Conservation (phyloP, 331 rosid genomes). For the Pyracantha coccinea region DNA sequence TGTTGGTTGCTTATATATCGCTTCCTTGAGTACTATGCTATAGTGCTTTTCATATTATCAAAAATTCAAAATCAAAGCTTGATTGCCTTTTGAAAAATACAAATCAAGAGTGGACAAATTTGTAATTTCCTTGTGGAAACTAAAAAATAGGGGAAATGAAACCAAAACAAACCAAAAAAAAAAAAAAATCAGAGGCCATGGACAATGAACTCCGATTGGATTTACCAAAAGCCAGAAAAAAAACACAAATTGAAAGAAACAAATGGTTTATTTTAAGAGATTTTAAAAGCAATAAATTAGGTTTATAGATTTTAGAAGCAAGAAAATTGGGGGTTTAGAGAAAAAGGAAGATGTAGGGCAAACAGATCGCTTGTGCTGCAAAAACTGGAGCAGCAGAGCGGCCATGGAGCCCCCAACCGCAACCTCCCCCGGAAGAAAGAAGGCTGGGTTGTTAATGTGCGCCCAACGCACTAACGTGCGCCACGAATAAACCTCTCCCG, state of each 20-base stretch:
- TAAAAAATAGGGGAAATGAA: neutral
- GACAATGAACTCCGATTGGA: neutral
- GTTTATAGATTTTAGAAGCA: neutral
- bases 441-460: slow-evolving; percentile 35
- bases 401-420: slow-evolving; percentile 37
- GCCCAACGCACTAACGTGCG: neutral
- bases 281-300: neutral
- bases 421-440: slow-evolving; percentile 66
- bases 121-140: neutral
- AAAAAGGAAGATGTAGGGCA: slow-evolving; percentile 35
- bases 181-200: neutral
- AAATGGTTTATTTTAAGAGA: neutral
- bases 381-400: slow-evolving; percentile 36
- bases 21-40: too few relatives aligned
- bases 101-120: neutral
- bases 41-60: too few relatives aligned
- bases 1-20: too few relatives aligned
- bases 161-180: neutral
- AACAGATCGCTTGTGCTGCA: slow-evolving; percentile 42
- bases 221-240: too few relatives aligned
- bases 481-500: slow-evolving; percentile 44
- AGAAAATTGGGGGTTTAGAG: too few relatives aligned
- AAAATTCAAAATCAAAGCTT: too few relatives aligned
- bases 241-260: too few relatives aligned
- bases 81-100: too few relatives aligned